Evolutionary conservation across 106 monocot genomes (phyloP), one percentile per base, ranked within the genome.

Genomic region (Narthecium ossifragum): DNA sequence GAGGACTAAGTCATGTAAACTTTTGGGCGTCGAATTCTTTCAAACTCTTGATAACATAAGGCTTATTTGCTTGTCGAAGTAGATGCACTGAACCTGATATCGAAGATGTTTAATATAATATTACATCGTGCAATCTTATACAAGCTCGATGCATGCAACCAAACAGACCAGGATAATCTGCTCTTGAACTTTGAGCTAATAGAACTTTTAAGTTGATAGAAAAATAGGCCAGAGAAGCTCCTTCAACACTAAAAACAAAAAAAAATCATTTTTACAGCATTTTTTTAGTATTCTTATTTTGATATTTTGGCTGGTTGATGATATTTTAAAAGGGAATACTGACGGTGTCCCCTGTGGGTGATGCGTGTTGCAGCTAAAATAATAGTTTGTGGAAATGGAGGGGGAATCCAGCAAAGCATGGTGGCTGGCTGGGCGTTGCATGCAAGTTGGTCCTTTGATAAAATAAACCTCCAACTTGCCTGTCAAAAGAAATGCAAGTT

Each of bases 401-500:
- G 55, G 32, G 38, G 59, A 59, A 59, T 59, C 59, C n/a, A n/a
- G n/a, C n/a, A n/a, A n/a, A n/a, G n/a, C n/a, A n/a, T n/a, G 40
- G 37, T 22, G 40, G 59, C 59, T 59, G 39, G 32, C n/a, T n/a
- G 17, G 23, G 27, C 28, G 53, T 2, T 59, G 4, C 5, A 18
- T 59, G 39, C 38, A 37, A 59, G 23, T 39, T 59, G 37, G 43
- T 17, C 2, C 59, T 30, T 59, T 39, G 34, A 36, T 59, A 59
- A 40, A n/a, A n/a, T n/a, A n/a, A n/a, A n/a, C n/a, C 23, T 26
- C 26, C 59, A 38, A 59, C 59, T 59, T 59, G 59, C 25, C 17
- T 59, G 25, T 25, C 6, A 40, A 59, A 59, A 59, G 22, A 59
- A 40, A 59, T 39, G 59, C 37, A 59, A 59, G 25, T 59, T 59